phyloP scores from a whole-genome alignment of 495 filamentous ascomycete species.

The Astrothelium subdiscretum region DNA sequence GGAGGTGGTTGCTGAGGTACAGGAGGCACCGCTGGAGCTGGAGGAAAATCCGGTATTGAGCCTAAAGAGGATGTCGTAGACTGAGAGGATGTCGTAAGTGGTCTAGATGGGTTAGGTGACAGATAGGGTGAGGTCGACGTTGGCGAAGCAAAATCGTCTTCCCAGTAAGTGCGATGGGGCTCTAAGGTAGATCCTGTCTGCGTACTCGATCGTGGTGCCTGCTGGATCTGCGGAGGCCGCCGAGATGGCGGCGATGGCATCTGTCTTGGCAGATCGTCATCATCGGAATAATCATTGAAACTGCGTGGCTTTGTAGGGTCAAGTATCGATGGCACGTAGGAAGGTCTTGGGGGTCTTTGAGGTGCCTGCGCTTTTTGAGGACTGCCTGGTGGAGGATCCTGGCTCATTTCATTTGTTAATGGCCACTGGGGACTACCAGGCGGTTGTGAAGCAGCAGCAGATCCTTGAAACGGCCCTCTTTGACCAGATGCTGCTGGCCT shows the following conservation, averaged over 20 bases:
- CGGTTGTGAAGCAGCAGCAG: background rate
- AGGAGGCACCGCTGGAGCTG: conserved; percentile 28
- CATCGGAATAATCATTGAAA: background rate
- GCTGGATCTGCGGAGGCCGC: background rate
- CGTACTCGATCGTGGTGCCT: background rate
- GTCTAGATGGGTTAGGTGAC: background rate
- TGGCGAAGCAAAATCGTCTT: background rate
- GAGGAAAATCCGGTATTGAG: conserved; percentile 50
- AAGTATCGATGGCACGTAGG: conserved; percentile 1
- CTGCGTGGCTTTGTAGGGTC: background rate
- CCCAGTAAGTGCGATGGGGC: background rate
- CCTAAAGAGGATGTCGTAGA: conserved; percentile 34
- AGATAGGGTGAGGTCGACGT: background rate
- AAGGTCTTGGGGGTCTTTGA: background rate
- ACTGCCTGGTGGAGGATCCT: background rate
- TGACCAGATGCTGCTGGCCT: background rate
- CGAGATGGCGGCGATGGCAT: background rate
- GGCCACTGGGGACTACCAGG: background rate
- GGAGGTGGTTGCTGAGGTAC: conserved; percentile 7
- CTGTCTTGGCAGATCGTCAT: background rate
- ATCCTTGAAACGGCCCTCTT: background rate
- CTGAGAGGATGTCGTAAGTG: background rate
- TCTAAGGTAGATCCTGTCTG: background rate
- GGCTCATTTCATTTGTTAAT: background rate
- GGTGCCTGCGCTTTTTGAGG: background rate